Evolutionary conservation across 371 early-diverging fungal genomes (phyloP), one percentile per base, ranked within the genome.

Genomic region (Mucor mucedo): DNA sequence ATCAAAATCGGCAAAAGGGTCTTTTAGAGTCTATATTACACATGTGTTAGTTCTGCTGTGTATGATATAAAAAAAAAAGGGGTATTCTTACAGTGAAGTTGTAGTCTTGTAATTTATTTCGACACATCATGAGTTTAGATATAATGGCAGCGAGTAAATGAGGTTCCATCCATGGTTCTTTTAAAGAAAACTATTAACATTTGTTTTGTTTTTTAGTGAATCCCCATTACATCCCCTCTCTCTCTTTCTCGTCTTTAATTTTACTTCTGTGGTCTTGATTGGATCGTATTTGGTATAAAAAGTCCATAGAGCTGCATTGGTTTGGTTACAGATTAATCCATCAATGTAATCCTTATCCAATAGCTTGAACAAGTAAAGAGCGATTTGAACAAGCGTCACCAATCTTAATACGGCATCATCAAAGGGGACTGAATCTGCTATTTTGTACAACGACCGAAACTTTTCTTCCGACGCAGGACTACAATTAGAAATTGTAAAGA

Each of bases 391-490:
- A 9, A 84, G 48, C 0, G 54, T 70, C 6, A 86, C 87, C 1
- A 89, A 62, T 33, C 82, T 79, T 21, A 87, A 76, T 2, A 89
- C 87, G 2, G 87, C 85, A 35, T 71, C 76, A 45, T 83, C 76
- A 61, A 89, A 86, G 7, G 79, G 62, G 1, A 80, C 79, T 7
- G 77, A 55, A 53, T 85, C 87, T 1, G 86, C 83, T 42, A 87
- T 84, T 47, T 77, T 82, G 69, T 86, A 89, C 10, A 87, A 62
- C 2, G 86, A 83, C 53, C 85, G 72, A 69, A 89, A 89, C 55
- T 87, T 86, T 50, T 87, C 87, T 64, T 86, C 83, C 21, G 86
- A 86, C 1, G 86, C 86, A 32, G 86, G 84, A 56, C 88, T 88
- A 71, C 21, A 21, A 21, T 21, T 21, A 21, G 21, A 21, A 21